Base-by-base conservation (phyloP, 2,329 filamentous ascomycete genomes). In the Clarireedia homoeocarpa region DNA sequence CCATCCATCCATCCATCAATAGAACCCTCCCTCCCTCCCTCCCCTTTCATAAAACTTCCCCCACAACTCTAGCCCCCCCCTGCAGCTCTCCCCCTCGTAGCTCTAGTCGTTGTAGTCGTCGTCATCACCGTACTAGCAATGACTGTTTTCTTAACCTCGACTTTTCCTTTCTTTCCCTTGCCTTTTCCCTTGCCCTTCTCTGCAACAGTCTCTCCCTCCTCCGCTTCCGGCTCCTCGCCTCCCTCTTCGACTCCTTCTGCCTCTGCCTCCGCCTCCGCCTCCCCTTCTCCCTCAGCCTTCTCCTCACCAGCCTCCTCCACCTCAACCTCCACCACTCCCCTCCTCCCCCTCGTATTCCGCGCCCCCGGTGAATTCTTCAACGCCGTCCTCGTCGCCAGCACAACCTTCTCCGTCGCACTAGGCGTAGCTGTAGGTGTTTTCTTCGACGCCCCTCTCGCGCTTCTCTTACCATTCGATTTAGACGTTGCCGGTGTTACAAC, bases 401-500 rank as follows among this genome's bases (percentile, higher is more conserved):
- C 20, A 1, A 47, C 30, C 27, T 56, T 62, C 9, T 51, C 51
- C 27, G 50, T 38, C 24, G 10, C 53, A 20, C 42, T 60, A 55
- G 9, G 23, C 30, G 5, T 57, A 5, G 51, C 23, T 38, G 26
- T 46, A 17, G 53, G 48, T 51, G 53, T 61, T 23, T 51, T 36
- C 34, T 57, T 59, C 5, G 56, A 45, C 50, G 17, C 26, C 2
- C 14, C 15, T n/a, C 26, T 48, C 4, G 3, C 46, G 5, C 46
- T 24, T 45, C 48, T 34, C 26, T 40, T 60, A 5, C 55, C 53
- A 17, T 55, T 61, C 1, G 63, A 51, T 12, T 24, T 47, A 3
- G 14, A 5, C 6, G 39, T 6, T 40, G 20, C 15, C 20, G 61
- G 60, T 7, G 60, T 53, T 12, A 59, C 56, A 26, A 58, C 55